Percentiles rank a stretch among this genome's conserved stretches.
These are phyloP conservation scores for Candida peoriensis DNA, from an alignment of 805 yeast species.

Conservation along the genomic window DNA sequence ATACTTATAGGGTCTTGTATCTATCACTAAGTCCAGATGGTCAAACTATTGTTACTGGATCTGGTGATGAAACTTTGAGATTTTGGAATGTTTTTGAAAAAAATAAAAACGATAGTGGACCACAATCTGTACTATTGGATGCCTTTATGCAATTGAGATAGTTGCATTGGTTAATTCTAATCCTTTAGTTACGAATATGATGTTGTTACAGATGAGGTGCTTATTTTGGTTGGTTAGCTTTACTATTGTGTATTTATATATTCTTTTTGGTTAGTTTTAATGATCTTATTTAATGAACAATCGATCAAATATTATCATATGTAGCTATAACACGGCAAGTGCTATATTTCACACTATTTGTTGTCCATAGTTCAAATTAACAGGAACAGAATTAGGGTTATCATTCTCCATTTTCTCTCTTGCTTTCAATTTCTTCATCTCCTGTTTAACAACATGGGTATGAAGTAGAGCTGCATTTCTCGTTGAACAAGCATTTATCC, in stretches of 20 bases:
- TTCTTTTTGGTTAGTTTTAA: no score
- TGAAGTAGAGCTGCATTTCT: conserved; percentile 83
- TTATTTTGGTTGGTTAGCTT: no score
- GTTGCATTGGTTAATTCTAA: neutral
- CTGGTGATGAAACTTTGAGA: conserved; percentile 94
- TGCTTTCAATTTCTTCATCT: conserved; percentile 10
- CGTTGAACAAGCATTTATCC: conserved; percentile 84
- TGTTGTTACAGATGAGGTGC: no score
- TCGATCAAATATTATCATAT: no score
- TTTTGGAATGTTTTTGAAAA: conserved; percentile 95
- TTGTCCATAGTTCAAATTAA: no score
- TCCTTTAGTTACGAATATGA: neutral
- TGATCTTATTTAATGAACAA: no score
- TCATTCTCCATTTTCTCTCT: no score
- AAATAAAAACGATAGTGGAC: conserved; percentile 50
- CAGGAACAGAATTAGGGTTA: no score
- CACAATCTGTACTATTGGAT: conserved; percentile 61
- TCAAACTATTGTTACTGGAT: conserved; percentile 94
- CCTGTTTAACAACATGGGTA: conserved; percentile 23
- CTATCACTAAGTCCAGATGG: conserved; percentile 93
- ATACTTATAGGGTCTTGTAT: conserved; percentile 86
- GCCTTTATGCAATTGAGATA: conserved; percentile 73
- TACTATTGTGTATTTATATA: no score
- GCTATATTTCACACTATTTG: no score
- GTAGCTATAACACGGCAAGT: no score